phyloP scores from a whole-genome alignment of 805 yeast genomes.

The Lipomyces sp. region DNA sequence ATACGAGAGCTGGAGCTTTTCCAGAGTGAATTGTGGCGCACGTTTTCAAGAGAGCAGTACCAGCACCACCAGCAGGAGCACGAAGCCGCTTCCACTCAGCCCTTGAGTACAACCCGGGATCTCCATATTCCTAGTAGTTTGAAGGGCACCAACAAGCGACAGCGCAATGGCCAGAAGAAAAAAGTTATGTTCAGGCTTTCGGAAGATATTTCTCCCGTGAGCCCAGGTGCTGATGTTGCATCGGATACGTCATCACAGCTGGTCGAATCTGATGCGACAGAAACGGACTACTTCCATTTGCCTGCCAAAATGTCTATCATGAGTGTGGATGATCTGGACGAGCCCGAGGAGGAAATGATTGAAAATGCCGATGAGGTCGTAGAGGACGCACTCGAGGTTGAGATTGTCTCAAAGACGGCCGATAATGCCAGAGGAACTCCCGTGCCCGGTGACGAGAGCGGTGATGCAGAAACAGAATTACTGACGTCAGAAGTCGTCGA shows the following conservation, averaged over 20 bases:
- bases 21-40: constrained; percentile 21
- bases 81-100: constrained; percentile 6
- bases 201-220: constrained; percentile 32
- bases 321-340: constrained; percentile 4
- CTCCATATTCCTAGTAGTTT: constrained; percentile 23
- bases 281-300: constrained; percentile 23
- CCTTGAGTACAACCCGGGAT: not conserved
- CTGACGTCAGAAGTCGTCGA: constrained; percentile 7
- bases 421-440: constrained; percentile 1
- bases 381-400: constrained; percentile 2
- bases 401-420: not conserved
- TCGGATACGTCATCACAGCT: constrained; percentile 7
- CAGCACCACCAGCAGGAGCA: not conserved
- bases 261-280: not conserved
- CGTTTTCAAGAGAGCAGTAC: constrained; percentile 11
- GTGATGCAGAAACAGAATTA: not conserved
- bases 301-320: constrained; percentile 20
- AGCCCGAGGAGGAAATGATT: constrained; percentile 22
- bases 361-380: constrained; percentile 13
- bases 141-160: constrained; percentile 24
- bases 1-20: constrained; percentile 27
- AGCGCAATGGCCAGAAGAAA: constrained; percentile 30
- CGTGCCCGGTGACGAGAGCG: constrained; percentile 2
- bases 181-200: constrained; percentile 30
- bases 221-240: constrained; percentile 31